Evolutionary conservation across 106 monocot species (phyloP).

Genomic region (Ottelia alismoides): DNA sequence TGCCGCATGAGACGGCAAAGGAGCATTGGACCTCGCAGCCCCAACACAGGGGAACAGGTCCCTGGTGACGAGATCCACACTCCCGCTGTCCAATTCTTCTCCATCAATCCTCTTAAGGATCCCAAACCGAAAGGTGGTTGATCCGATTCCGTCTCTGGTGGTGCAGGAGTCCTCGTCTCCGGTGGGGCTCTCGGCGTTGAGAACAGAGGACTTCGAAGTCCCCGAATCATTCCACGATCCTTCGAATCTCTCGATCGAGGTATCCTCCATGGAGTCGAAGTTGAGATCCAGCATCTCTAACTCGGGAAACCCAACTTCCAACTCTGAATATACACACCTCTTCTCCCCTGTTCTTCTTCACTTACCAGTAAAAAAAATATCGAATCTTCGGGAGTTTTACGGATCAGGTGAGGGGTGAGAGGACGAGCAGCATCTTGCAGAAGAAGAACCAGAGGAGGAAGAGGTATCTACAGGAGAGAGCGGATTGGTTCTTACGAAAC

Average conservation of each 20-base stretch:
- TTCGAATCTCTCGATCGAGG: conserved; percentile 1
- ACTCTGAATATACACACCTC: no score
- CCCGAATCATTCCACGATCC: conserved; percentile 33
- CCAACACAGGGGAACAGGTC: conserved; percentile 31
- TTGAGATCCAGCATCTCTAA: conserved; percentile 69
- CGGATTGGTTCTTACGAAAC: conserved; percentile 20
- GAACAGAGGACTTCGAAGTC: conserved; percentile 65
- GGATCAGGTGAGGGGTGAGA: background rate
- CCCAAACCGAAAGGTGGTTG: conserved; percentile 28
- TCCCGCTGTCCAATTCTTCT: background rate
- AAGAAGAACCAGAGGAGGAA: conserved; percentile 16
- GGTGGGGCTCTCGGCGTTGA: conserved; percentile 39
- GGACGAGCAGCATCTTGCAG: no score
- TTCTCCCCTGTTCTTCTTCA: background rate
- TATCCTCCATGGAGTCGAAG: conserved; percentile 3
- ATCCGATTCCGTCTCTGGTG: background rate
- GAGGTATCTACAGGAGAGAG: conserved; percentile 9
- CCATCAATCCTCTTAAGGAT: conserved; percentile 37
- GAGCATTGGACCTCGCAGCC: no score
- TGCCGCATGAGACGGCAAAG: background rate
- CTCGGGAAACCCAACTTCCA: no score
- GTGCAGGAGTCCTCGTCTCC: conserved; percentile 47
- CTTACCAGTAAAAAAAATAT: background rate
- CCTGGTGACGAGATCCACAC: conserved; percentile 12
- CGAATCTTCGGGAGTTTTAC: background rate